Base-by-base conservation (phyloP, 352 stramenopile species). In the Pythium volutum region DNA sequence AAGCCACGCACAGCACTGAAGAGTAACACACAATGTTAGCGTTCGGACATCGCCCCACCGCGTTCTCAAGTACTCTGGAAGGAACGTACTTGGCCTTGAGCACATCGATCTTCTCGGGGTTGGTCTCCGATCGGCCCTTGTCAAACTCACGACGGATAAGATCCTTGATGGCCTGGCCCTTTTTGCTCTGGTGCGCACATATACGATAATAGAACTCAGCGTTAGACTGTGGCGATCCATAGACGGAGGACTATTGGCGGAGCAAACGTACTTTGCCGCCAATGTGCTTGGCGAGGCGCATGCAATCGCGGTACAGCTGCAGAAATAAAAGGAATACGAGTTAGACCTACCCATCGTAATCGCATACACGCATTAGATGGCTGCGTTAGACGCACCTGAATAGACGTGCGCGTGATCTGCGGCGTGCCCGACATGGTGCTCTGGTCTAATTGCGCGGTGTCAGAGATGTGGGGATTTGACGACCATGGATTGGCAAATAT, bases 271-370 rank as follows among this genome's bases (percentile, higher is more conserved):
- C 85, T 53, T 74, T 89, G 70, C 85, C 85, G 27, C 85, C 85
- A 41, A 95, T 95, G 72, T 95, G 85, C 71, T 95, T 93, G 39
- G 85, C 83, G 31, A 95, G 73, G 55, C 85, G 85, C 71, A 95
- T 56, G 69, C 80, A 92, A 64, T 95, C 85, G 50, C 85, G 81
- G 69, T 93, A 95, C 18, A 95, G 70, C 85, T 95, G 59, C 23
- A 47, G n/a, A n/a, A n/a, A n/a, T n/a, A n/a, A n/a, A n/a, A n/a
- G n/a, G n/a, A n/a, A n/a, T n/a, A n/a, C n/a, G n/a, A n/a, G n/a
- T 55, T 51, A n/a, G 16, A 54, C 22, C 1, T 26, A 38, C 10
- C 7, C 16, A n/a, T 4, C 33, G 12, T 4, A 34, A 33, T 29
- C 11, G 50, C 41, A 23, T 7, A 26, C 10, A 50, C 7, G n/a